phyloP scores from a whole-genome alignment of 768 basidiomycete genomes.

The Albatrellus ellisii region DNA sequence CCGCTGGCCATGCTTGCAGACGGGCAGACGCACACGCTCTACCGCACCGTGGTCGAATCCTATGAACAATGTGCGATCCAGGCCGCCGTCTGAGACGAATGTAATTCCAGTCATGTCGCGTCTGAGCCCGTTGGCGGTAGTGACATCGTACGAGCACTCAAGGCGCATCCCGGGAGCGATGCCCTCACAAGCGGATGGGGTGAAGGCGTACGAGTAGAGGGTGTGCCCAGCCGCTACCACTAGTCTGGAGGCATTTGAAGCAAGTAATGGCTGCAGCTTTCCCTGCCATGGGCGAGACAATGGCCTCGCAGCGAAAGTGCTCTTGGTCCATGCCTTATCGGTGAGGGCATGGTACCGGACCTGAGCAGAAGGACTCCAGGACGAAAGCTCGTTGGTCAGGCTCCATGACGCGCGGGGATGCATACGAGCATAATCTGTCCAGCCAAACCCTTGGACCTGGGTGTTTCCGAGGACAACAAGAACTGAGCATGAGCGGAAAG shows the following conservation, averaged over 20 bases:
- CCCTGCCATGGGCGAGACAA: slow-evolving; percentile 15
- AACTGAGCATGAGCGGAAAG: neutral
- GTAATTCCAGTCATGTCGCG: slow-evolving; percentile 44
- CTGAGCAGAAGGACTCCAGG: slow-evolving; percentile 11
- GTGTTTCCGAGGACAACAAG: neutral
- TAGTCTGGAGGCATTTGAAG: slow-evolving; percentile 14
- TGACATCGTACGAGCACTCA: slow-evolving; percentile 33
- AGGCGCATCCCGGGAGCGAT: slow-evolving; percentile 30
- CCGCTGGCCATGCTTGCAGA: slow-evolving; percentile 9
- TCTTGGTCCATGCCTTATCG: slow-evolving; percentile 13
- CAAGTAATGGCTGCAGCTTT: slow-evolving; percentile 17
- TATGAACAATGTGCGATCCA: slow-evolving; percentile 33
- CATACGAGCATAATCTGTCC: slow-evolving; percentile 4
- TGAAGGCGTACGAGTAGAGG: slow-evolving; percentile 16
- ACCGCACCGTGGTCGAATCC: slow-evolving; percentile 49
- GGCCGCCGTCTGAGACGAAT: slow-evolving; percentile 31
- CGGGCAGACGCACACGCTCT: slow-evolving; percentile 30
- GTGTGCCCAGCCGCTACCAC: slow-evolving; percentile 18
- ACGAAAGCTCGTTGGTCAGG: slow-evolving; percentile 2
- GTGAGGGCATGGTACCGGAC: slow-evolving; percentile 13
- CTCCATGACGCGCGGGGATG: slow-evolving; percentile 9
- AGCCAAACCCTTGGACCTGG: slow-evolving; percentile 12
- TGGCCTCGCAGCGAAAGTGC: slow-evolving; percentile 14
- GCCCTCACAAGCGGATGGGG: slow-evolving; percentile 9
- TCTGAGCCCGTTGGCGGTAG: slow-evolving; percentile 19